phyloP scores from a whole-genome alignment of 768 basidiomycete species.

The Pleurotus citrinopileatus region DNA sequence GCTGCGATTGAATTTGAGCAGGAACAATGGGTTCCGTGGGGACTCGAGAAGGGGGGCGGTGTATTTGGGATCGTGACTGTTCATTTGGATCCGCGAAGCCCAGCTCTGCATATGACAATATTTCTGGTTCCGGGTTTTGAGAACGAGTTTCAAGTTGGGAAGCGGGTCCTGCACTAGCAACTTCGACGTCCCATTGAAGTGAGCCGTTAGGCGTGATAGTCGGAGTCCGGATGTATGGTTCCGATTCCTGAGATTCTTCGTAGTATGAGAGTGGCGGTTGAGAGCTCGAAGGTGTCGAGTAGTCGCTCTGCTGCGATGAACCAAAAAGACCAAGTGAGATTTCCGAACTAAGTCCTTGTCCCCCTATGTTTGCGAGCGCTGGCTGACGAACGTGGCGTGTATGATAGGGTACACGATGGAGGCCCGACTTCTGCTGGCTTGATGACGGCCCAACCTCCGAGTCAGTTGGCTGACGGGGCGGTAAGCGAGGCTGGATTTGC shows the following conservation, averaged over 20 bases:
- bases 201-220: slow-evolving; percentile 54
- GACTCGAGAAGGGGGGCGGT: not conserved
- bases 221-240: slow-evolving; percentile 48
- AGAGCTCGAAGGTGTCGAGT: slow-evolving; percentile 16
- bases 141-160: slow-evolving; percentile 34
- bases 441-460: slow-evolving; percentile 21
- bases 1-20: not conserved
- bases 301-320: slow-evolving; percentile 21
- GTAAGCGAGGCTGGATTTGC: slow-evolving; percentile 43
- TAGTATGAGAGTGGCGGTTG: slow-evolving; percentile 25
- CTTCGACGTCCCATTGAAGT: slow-evolving; percentile 36
- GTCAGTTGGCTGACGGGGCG: slow-evolving; percentile 34
- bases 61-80: not conserved
- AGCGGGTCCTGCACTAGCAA: slow-evolving; percentile 28
- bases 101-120: slow-evolving; percentile 35
- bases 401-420: not conserved
- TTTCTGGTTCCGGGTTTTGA: slow-evolving; percentile 24
- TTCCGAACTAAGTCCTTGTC: not conserved
- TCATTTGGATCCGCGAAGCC: slow-evolving; percentile 16
- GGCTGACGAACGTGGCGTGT: slow-evolving; percentile 7
- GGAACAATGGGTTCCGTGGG: not conserved
- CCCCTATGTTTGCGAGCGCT: not conserved
- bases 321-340: not conserved
- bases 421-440: not conserved
- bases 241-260: slow-evolving; percentile 41